phyloP scores from a whole-genome alignment of 108 stramenopile species.

The Phaeodactylum tricornutum region DNA sequence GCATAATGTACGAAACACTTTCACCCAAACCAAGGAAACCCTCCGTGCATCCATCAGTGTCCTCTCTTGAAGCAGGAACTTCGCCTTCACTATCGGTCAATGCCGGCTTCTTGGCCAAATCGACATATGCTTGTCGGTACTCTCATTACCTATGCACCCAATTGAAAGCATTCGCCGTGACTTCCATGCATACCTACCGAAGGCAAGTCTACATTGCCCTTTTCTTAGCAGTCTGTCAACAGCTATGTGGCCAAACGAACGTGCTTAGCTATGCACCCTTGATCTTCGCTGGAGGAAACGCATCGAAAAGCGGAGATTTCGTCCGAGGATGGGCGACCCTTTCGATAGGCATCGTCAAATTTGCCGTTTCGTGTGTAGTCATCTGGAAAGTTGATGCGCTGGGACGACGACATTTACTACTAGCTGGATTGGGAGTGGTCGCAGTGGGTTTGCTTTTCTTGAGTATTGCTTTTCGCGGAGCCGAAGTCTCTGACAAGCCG shows the following conservation, averaged over 20 bases:
- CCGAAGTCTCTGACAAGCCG: too few relatives aligned
- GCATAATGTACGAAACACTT: too few relatives aligned
- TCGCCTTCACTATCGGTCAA: not conserved
- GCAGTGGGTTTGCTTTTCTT: constrained; percentile 31
- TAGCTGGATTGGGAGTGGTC: constrained; percentile 36
- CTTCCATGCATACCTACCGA: constrained; percentile 12
- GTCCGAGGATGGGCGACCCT: constrained; percentile 25
- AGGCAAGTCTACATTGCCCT: constrained; percentile 43
- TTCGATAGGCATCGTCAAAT: constrained; percentile 51
- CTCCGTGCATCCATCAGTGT: not conserved
- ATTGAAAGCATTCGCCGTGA: not conserved
- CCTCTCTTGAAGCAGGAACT: not conserved
- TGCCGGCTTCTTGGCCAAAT: too few relatives aligned
- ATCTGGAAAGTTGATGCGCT: constrained; percentile 44
- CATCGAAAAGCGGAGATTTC: constrained; percentile 6
- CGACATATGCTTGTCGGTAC: too few relatives aligned
- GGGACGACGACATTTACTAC: constrained; percentile 40
- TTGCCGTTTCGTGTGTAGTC: constrained; percentile 47
- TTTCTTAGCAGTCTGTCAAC: constrained; percentile 47
- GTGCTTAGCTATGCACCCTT: constrained; percentile 57
- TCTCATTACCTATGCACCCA: too few relatives aligned
- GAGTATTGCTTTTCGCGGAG: constrained; percentile 23
- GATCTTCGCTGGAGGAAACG: constrained; percentile 30
- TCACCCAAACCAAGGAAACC: too few relatives aligned
- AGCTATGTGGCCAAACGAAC: constrained; percentile 68